These are phyloP conservation scores for Davidsoniella virescens DNA, from an alignment of 2,329 filamentous ascomycete genomes.

Conservation along the genomic window DNA sequence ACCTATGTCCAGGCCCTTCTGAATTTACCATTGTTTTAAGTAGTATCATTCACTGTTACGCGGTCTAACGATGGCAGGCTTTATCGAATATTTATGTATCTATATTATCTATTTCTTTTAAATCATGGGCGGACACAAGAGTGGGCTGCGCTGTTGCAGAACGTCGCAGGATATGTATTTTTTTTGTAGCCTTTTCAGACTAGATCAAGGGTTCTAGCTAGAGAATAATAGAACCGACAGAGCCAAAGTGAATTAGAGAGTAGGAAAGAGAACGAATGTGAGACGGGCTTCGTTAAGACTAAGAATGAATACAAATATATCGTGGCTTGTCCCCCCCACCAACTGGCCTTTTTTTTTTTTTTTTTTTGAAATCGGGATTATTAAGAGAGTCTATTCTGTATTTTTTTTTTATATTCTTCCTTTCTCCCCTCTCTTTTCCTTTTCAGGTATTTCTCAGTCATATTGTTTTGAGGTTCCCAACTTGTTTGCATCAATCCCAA, in stretches of 20 bases:
- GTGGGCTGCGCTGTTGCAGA: too few species aligned
- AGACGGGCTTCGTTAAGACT: neutral
- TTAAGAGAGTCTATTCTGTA: neutral
- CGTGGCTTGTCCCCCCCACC: too few species aligned
- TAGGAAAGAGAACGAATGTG: neutral
- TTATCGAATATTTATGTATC: too few species aligned
- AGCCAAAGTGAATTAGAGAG: neutral
- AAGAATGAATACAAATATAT: too few species aligned
- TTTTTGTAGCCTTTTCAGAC: neutral
- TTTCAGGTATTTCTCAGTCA: neutral
- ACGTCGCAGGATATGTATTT: too few species aligned
- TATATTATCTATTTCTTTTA: neutral
- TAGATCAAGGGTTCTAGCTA: neutral
- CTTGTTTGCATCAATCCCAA: neutral
- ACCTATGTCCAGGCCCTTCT: neutral
- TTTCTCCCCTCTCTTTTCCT: neutral
- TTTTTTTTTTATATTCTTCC: neutral
- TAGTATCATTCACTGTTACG: neutral
- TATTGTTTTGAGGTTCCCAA: neutral
- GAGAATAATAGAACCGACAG: too few species aligned
- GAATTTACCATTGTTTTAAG: constrained; percentile 7
- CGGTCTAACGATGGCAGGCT: neutral
- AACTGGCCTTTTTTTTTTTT: neutral
- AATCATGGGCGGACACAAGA: too few species aligned
- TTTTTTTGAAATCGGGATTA: too few species aligned